Evolutionary conservation across 345 rosid species (phyloP).

Genomic region (Camelina hispida): DNA sequence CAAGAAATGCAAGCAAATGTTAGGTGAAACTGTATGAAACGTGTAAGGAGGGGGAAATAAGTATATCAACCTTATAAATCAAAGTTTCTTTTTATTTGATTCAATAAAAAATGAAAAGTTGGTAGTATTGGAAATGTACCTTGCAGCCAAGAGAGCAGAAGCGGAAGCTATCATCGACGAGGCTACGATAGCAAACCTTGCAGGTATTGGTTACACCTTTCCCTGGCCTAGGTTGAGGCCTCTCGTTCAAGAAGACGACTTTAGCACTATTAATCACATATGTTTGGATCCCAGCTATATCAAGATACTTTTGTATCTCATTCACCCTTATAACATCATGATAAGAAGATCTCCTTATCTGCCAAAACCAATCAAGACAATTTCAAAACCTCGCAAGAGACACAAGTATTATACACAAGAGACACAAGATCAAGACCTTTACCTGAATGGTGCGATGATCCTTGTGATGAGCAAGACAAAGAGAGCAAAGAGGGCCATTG

Average conservation of each 20-base stretch:
- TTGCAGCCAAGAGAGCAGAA: slow-evolving; percentile 99
- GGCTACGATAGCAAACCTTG: slow-evolving; percentile 90
- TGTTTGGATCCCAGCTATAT: slow-evolving; percentile 89
- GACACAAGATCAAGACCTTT: slow-evolving; percentile 7
- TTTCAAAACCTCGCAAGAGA: neutral
- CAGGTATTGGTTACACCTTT: slow-evolving; percentile 96
- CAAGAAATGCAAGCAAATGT: slow-evolving; percentile 21
- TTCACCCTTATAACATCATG: slow-evolving; percentile 97
- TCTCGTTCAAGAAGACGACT: slow-evolving; percentile 92
- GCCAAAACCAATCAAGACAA: slow-evolving; percentile 28
- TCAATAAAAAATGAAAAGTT: slow-evolving; percentile 1
- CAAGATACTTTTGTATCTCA: slow-evolving; percentile 88
- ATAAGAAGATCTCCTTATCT: slow-evolving; percentile 99
- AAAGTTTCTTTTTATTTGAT: slow-evolving; percentile 19
- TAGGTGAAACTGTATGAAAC: slow-evolving; percentile 33
- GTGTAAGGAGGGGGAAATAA: slow-evolving; percentile 31
- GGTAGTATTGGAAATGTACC: slow-evolving; percentile 52
- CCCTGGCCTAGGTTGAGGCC: slow-evolving; percentile 98
- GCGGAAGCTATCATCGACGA: slow-evolving; percentile 90
- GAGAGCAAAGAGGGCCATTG: slow-evolving; percentile 80
- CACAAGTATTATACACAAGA: neutral
- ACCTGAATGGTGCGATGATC: slow-evolving; percentile 92
- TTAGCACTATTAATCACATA: slow-evolving; percentile 97
- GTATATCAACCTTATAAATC: neutral
- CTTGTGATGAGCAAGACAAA: slow-evolving; percentile 73